These are phyloP conservation scores for Cladobotryum mycophilum DNA, from an alignment of 2,329 filamentous ascomycete species.

Conservation along the genomic window DNA sequence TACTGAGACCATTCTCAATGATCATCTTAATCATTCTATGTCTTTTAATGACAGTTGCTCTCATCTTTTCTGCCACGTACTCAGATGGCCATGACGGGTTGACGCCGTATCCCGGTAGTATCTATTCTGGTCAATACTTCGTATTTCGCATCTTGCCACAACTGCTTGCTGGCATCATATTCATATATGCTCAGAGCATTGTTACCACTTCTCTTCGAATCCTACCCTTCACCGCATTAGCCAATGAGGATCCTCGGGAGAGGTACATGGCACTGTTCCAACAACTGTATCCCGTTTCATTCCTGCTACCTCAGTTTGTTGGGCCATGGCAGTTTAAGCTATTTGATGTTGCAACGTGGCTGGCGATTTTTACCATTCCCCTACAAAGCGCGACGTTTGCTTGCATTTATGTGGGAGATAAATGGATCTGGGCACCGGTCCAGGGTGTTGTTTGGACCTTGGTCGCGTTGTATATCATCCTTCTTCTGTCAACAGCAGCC, in stretches of 20 bases:
- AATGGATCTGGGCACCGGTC: slow-evolving; percentile 75
- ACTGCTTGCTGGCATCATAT: slow-evolving; percentile 61
- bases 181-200: slow-evolving; percentile 73
- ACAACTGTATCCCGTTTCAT: slow-evolving; percentile 62
- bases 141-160: slow-evolving; percentile 81
- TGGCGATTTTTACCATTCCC: slow-evolving; percentile 73
- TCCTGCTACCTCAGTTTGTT: slow-evolving; percentile 52
- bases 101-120: slow-evolving; percentile 56
- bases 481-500: slow-evolving; percentile 47
- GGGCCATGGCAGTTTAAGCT: slow-evolving; percentile 62
- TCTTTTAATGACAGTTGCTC: slow-evolving; percentile 61
- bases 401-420: slow-evolving; percentile 47
- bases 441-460: slow-evolving; percentile 73
- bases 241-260: slow-evolving; percentile 52
- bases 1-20: slow-evolving; percentile 63
- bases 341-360: slow-evolving; percentile 66
- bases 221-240: slow-evolving; percentile 72
- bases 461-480: slow-evolving; percentile 64
- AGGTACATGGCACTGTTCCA: slow-evolving; percentile 62
- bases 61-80: slow-evolving; percentile 68
- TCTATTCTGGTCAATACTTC: slow-evolving; percentile 73
- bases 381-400: slow-evolving; percentile 74
- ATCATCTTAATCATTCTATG: slow-evolving; percentile 54
- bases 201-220: slow-evolving; percentile 69
- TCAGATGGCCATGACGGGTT: slow-evolving; percentile 59